These are phyloP conservation scores for Hanseniaspora pseudoguilliermondii DNA, from an alignment of 805 yeast species.

Conservation along the genomic window DNA sequence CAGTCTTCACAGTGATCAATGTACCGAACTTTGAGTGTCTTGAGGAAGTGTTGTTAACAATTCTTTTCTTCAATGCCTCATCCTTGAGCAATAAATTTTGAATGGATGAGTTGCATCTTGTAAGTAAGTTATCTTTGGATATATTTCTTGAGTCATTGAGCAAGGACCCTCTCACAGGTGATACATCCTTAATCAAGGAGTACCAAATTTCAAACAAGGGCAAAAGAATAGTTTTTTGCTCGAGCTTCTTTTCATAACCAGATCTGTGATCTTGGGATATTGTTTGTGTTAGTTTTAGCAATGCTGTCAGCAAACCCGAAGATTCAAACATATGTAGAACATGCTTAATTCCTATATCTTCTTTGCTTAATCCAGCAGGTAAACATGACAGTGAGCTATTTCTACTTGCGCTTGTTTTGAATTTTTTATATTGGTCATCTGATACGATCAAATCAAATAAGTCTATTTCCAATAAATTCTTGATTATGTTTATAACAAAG, in stretches of 20 bases:
- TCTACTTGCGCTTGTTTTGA: slow-evolving; percentile 19
- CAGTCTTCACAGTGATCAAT: slow-evolving; percentile 54
- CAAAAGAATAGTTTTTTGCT: background rate
- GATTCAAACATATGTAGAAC: slow-evolving; percentile 47
- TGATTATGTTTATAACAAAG: slow-evolving; percentile 56
- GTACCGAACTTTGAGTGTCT: slow-evolving; percentile 92
- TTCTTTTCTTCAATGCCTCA: slow-evolving; percentile 36
- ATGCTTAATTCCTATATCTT: slow-evolving; percentile 54
- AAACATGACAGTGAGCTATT: slow-evolving; percentile 23
- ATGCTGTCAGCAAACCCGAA: slow-evolving; percentile 59
- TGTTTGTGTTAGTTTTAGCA: slow-evolving; percentile 52
- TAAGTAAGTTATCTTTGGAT: background rate
- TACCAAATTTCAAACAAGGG: background rate
- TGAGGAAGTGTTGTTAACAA: slow-evolving; percentile 42
- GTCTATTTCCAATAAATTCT: slow-evolving; percentile 68
- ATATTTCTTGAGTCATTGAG: background rate
- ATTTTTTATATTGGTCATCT: slow-evolving; percentile 29
- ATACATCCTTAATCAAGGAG: slow-evolving; percentile 41
- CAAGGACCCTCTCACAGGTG: background rate
- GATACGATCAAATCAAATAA: slow-evolving; percentile 48
- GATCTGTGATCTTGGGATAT: background rate
- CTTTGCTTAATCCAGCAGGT: slow-evolving; percentile 45
- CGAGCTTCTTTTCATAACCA: background rate
- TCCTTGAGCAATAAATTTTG: slow-evolving; percentile 50
- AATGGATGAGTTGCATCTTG: slow-evolving; percentile 17